These are phyloP conservation scores for Colletotrichum truncatum DNA, from an alignment of 2,329 filamentous ascomycete species.

Conservation along the genomic window DNA sequence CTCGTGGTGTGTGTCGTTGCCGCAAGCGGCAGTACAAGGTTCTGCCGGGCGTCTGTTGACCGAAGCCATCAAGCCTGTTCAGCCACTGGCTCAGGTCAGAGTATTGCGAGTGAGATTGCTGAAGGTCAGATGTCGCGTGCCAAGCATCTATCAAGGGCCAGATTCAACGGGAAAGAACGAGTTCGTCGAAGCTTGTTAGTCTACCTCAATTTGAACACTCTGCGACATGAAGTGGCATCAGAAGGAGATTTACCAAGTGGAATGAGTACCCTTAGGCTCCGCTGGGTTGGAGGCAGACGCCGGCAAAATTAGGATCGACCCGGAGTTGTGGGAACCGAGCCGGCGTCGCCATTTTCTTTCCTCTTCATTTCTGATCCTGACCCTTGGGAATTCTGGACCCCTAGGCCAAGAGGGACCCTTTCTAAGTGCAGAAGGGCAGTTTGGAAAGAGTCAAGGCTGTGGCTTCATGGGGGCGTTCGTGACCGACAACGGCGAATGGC, in stretches of 20 bases:
- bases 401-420: not conserved
- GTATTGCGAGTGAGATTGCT: not conserved
- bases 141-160: not conserved
- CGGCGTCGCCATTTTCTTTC: not conserved
- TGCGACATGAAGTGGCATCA: too few species aligned
- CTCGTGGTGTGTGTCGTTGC: constrained; percentile 9
- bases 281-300: constrained; percentile 3
- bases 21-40: constrained; percentile 1
- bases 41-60: not conserved
- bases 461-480: not conserved
- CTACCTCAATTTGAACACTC: not conserved
- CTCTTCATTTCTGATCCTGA: not conserved
- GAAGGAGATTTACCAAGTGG: not conserved
- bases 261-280: not conserved
- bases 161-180: not conserved
- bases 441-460: not conserved
- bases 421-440: not conserved
- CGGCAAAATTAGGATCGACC: constrained; percentile 16
- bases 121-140: not conserved
- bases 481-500: not conserved
- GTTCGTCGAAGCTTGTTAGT: not conserved
- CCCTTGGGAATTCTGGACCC: not conserved
- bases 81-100: constrained; percentile 23
- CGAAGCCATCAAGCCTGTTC: constrained; percentile 11
- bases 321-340: not conserved